Evolutionary conservation across 1,284 basidiomycete genomes (phyloP).

Genomic region (Calocybe gambosa): DNA sequence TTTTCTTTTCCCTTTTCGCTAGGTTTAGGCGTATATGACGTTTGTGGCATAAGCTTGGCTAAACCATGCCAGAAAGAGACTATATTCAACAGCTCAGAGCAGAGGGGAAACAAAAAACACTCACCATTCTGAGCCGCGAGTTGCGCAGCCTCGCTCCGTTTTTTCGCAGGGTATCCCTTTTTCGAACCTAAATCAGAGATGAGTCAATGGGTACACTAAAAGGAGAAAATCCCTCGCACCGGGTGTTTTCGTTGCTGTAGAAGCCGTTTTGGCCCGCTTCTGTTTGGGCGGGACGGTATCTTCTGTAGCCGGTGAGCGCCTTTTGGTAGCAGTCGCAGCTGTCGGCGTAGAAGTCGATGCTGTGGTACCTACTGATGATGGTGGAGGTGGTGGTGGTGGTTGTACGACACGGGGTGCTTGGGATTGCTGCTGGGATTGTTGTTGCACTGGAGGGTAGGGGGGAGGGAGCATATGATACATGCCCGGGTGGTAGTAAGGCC

Average conservation of each 20-base stretch:
- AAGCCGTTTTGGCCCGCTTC: slow-evolving; percentile 22
- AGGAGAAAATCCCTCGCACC: slow-evolving; percentile 15
- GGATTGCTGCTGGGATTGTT: neutral
- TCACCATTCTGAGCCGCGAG: slow-evolving; percentile 52
- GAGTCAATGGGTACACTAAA: slow-evolving; percentile 11
- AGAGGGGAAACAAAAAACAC: slow-evolving; percentile 19
- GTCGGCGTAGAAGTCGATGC: slow-evolving; percentile 12
- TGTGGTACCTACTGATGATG: slow-evolving; percentile 10
- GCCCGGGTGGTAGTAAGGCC: neutral
- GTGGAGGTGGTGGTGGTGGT: neutral
- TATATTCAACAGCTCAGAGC: slow-evolving; percentile 5
- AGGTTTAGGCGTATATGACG: slow-evolving; percentile 35
- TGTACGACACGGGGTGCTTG: slow-evolving; percentile 9
- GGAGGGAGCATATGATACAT: neutral
- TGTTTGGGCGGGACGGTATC: slow-evolving; percentile 20
- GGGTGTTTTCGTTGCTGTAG: slow-evolving; percentile 16
- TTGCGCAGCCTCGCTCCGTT: slow-evolving; percentile 59
- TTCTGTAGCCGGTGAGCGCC: slow-evolving; percentile 17
- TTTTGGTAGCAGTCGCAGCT: slow-evolving; percentile 13
- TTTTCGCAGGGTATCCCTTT: slow-evolving; percentile 61
- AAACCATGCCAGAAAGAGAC: slow-evolving; percentile 13
- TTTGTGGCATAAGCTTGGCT: slow-evolving; percentile 44
- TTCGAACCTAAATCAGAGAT: slow-evolving; percentile 33
- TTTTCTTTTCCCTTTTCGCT: slow-evolving; percentile 41
- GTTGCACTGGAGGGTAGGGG: slow-evolving; percentile 5